A percentile compares a stretch with the other conserved stretches of the same genome.
These are phyloP conservation scores for Arthrobotrys conoides DNA, from an alignment of 2,329 filamentous ascomycete species.

Conservation along the genomic window DNA sequence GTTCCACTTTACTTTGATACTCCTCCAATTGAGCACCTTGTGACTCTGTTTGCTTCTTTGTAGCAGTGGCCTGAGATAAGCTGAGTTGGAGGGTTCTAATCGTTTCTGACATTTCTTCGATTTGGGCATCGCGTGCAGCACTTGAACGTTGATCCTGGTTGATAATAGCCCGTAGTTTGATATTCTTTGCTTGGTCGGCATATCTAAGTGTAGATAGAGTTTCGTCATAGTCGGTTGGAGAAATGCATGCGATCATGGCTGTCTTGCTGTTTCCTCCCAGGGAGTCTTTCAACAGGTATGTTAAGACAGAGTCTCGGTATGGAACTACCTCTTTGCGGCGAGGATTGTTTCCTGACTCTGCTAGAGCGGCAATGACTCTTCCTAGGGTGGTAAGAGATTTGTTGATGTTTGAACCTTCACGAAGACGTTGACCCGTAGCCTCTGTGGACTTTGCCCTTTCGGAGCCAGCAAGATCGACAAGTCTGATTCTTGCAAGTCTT, in stretches of 20 bases:
- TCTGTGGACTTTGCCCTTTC: constrained; percentile 96
- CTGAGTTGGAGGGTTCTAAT: constrained; percentile 87
- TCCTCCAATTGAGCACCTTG: constrained; percentile 90
- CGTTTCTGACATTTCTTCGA: constrained; percentile 93
- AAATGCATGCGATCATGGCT: constrained; percentile 98
- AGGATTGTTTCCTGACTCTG: constrained; percentile 77
- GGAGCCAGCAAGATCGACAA: constrained; percentile 94
- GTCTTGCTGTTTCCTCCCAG: constrained; percentile 98
- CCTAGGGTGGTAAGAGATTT: constrained; percentile 97
- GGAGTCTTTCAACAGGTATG: constrained; percentile 93
- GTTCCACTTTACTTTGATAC: constrained; percentile 89
- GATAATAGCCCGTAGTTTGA: constrained; percentile 92
- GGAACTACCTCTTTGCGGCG: constrained; percentile 81
- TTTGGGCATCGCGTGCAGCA: constrained; percentile 93
- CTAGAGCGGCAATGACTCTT: constrained; percentile 92
- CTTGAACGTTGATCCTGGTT: constrained; percentile 95
- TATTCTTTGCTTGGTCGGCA: constrained; percentile 96
- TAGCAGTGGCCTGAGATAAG: constrained; percentile 75
- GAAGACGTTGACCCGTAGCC: constrained; percentile 88
- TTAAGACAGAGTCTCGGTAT: constrained; percentile 88
- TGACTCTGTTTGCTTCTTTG: constrained; percentile 81
- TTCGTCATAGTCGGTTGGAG: constrained; percentile 95
- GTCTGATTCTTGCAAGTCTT: constrained; percentile 89
- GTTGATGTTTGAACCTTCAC: constrained; percentile 98
- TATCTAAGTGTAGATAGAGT: constrained; percentile 96